Percentiles rank a stretch among this genome's conserved stretches.
Conservation (phyloP, 2,329 filamentous ascomycete genomes). For the Pseudogymnoascus sp. region DNA sequence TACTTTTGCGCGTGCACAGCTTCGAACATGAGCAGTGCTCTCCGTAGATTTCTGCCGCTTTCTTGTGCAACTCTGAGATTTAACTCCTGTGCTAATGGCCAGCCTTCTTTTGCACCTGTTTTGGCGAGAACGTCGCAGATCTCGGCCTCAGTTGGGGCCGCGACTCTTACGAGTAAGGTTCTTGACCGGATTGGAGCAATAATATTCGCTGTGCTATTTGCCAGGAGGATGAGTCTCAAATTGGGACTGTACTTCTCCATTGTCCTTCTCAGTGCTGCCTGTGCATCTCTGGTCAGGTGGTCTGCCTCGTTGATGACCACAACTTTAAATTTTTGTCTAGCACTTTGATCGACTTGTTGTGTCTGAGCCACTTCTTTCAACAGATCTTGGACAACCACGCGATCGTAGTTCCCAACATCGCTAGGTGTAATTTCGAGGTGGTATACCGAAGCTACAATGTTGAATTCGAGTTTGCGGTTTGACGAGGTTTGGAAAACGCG, state of each 20-base stretch:
- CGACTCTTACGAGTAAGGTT: conserved; percentile 83
- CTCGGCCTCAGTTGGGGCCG: conserved; percentile 76
- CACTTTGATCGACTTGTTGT: conserved; percentile 90
- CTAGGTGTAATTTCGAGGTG: conserved; percentile 97
- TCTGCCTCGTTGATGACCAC: conserved; percentile 99
- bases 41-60: conserved; percentile 81
- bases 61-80: conserved; percentile 82
- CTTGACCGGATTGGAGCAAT: conserved; percentile 95
- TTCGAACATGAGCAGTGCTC: conserved; percentile 92
- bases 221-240: conserved; percentile 78
- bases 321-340: conserved; percentile 91
- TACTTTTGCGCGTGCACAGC: conserved; percentile 96
- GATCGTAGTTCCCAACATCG: conserved; percentile 91
- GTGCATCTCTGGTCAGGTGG: conserved; percentile 84
- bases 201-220: conserved; percentile 95
- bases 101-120: conserved; percentile 70
- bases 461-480: conserved; percentile 98
- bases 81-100: conserved; percentile 63
- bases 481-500: conserved; percentile 91
- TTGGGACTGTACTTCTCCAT: conserved; percentile 99
- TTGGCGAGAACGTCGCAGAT: conserved; percentile 69
- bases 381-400: conserved; percentile 90
- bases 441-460: conserved; percentile 94
- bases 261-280: conserved; percentile 85
- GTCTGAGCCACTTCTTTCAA: conserved; percentile 98